Evolutionary conservation across 352 stramenopile genomes (phyloP).

Genomic region (Pythium periplocum): DNA sequence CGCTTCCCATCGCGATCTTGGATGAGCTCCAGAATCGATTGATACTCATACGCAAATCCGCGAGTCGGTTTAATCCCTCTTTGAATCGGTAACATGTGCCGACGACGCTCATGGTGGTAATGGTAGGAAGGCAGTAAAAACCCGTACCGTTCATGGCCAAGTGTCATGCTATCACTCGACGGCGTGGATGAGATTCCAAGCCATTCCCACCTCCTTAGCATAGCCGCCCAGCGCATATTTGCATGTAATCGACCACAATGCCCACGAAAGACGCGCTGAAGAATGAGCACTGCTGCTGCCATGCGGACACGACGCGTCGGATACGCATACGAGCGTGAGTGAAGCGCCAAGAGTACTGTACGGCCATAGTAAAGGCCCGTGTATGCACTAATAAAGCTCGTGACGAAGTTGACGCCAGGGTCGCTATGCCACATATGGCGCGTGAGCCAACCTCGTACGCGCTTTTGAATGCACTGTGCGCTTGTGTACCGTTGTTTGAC

Average conservation of each 20-base stretch:
- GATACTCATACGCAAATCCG: slow-evolving; percentile 66
- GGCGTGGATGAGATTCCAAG: slow-evolving; percentile 26
- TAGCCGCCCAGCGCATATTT: slow-evolving; percentile 60
- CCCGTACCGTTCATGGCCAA: slow-evolving; percentile 50
- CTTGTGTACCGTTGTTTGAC: slow-evolving; percentile 48
- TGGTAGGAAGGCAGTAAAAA: slow-evolving; percentile 46
- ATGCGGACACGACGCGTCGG: slow-evolving; percentile 41
- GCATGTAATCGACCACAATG: slow-evolving; percentile 42
- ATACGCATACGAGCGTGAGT: slow-evolving; percentile 47
- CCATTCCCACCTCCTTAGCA: slow-evolving; percentile 75
- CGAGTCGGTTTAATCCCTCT: slow-evolving; percentile 29
- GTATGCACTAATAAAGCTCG: slow-evolving; percentile 28
- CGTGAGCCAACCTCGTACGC: slow-evolving; percentile 61
- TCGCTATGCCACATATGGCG: slow-evolving; percentile 59
- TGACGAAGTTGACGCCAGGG: slow-evolving; percentile 34
- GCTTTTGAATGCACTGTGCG: slow-evolving; percentile 44
- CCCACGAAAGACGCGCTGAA: slow-evolving; percentile 55
- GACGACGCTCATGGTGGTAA: slow-evolving; percentile 30
- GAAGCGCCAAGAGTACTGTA: slow-evolving; percentile 29
- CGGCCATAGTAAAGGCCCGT: slow-evolving; percentile 52
- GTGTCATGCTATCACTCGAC: slow-evolving; percentile 39
- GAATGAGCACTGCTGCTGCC: slow-evolving; percentile 19
- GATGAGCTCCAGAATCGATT: slow-evolving; percentile 63
- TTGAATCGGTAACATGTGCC: slow-evolving; percentile 49
- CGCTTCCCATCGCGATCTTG: slow-evolving; percentile 54